Evolutionary conservation across 2,329 filamentous ascomycete species (phyloP).

Genomic region (Akanthomyces muscarius): DNA sequence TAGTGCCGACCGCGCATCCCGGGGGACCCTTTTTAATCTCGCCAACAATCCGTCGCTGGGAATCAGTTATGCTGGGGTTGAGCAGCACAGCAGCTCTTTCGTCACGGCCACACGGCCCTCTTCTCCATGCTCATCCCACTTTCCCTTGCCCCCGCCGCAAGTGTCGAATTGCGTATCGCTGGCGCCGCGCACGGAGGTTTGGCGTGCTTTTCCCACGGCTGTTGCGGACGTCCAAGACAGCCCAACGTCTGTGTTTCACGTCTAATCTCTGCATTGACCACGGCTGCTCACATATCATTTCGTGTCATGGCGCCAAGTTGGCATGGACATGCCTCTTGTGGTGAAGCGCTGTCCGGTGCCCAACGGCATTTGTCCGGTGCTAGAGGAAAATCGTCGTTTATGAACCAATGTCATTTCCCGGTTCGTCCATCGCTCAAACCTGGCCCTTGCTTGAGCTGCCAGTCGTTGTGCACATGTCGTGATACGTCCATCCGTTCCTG

Average conservation of each 20-base stretch:
- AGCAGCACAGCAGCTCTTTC: too few relatives aligned
- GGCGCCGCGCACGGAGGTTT: background rate
- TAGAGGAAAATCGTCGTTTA: background rate
- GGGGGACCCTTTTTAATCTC: background rate
- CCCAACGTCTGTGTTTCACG: background rate
- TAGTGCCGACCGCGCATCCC: slow-evolving; percentile 2
- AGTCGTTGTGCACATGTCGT: too few relatives aligned
- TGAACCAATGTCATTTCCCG: background rate
- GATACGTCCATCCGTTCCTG: too few relatives aligned
- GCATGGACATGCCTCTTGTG: background rate
- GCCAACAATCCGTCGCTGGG: background rate
- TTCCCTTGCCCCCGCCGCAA: background rate
- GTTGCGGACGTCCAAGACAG: background rate
- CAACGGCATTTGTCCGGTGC: background rate
- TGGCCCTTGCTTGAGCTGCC: too few relatives aligned
- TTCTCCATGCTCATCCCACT: background rate
- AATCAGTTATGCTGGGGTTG: too few relatives aligned
- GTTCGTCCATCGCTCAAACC: too few relatives aligned
- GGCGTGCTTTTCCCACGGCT: background rate
- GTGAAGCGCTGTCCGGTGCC: background rate
- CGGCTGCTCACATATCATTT: background rate
- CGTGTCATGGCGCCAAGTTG: background rate
- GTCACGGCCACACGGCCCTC: background rate
- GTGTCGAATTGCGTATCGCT: background rate
- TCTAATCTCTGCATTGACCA: slow-evolving; percentile 1